A percentile compares a stretch with the other conserved stretches of the same genome.
Conservation (phyloP, 495 filamentous ascomycete species). For the Xylaria venustula region DNA sequence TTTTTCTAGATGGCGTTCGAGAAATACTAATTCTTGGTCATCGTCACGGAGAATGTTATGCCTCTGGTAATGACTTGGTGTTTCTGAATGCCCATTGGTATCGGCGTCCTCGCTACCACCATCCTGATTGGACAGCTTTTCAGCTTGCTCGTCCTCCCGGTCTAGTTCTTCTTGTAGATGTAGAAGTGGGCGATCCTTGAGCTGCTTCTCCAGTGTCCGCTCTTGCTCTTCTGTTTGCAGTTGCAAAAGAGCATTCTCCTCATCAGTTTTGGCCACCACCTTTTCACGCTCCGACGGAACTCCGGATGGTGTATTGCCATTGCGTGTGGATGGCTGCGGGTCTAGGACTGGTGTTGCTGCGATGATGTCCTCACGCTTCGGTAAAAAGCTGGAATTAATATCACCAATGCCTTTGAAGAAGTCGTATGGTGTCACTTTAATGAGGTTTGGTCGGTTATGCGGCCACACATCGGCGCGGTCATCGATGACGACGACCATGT, state of each 20-base stretch:
- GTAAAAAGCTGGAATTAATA: slow-evolving; percentile 97
- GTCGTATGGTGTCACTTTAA: slow-evolving; percentile 93
- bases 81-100: slow-evolving; percentile 29
- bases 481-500: slow-evolving; percentile 99
- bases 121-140: slow-evolving; percentile 46
- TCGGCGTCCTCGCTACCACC: slow-evolving; percentile 29
- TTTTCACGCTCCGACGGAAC: slow-evolving; percentile 20
- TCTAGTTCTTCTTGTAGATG: slow-evolving; percentile 88
- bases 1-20: slow-evolving; percentile 68
- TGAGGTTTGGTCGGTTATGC: slow-evolving; percentile 87
- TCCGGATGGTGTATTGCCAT: slow-evolving; percentile 3
- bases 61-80: slow-evolving; percentile 39
- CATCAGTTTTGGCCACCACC: slow-evolving; percentile 63
- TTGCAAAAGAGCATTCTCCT: slow-evolving; percentile 67
- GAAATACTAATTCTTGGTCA: slow-evolving; percentile 71
- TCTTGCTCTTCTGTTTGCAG: slow-evolving; percentile 80
- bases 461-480: slow-evolving; percentile 97
- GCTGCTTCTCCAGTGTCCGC: slow-evolving; percentile 81
- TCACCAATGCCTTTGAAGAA: slow-evolving; percentile 98
- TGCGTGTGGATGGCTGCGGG: slow-evolving; percentile 20
- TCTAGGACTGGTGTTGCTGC: slow-evolving; percentile 27
- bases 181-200: slow-evolving; percentile 81
- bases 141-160: slow-evolving; percentile 68
- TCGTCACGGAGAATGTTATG: slow-evolving; percentile 85
- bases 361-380: slow-evolving; percentile 77